Base-by-base conservation (phyloP, 176 grass and related monocot species). In the Avena eriantha region DNA sequence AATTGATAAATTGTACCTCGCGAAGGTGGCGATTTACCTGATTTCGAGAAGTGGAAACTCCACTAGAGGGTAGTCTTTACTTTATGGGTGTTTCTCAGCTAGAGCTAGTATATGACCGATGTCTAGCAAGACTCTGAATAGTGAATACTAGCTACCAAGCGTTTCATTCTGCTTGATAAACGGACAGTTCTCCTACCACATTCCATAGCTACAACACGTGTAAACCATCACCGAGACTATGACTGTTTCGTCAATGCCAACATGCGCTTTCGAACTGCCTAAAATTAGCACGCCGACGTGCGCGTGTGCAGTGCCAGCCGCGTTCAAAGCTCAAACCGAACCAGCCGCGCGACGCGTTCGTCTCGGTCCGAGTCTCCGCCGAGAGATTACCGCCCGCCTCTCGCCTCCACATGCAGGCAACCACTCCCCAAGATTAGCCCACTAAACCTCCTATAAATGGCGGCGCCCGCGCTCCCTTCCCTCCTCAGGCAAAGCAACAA, bases 401-500 rank as follows among this genome's bases (percentile, higher is more conserved):
- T 41, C 89, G 46, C 60, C 7, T 87, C 73, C 74, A 43, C 86
- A 88, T 84, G 71, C 78, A 83, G 90, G 69, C 71, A 47, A 45
- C 75, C 88, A 86, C 86, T n/a, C 34, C 7, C 66, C 74, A 69
- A 18, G 69, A 76, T 78, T 55, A 87, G 70, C 67, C 35, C 64
- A 4, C 86, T 75, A 64, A 80, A 39, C 87, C 54, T 17, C 77
- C 93, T 93, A 93, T 93, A 93, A 95, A 93, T 93, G 14, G 45
- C 41, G 18, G 2, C 51, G 51, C 65, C 56, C 33, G 39, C n/a
- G 64, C 24, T 24, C 68, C 22, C 39, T 7, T 81, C 75, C 31
- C 17, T 81, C 35, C 84, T 84, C 73, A 90, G 84, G 69, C 87
- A 93, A 93, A 95, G 58, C 84, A 84, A 53, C 79, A 39, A 85